Evolutionary conservation across 805 yeast species (phyloP), one percentile per base, ranked within the genome.

Genomic region (Pichia occidentalis): DNA sequence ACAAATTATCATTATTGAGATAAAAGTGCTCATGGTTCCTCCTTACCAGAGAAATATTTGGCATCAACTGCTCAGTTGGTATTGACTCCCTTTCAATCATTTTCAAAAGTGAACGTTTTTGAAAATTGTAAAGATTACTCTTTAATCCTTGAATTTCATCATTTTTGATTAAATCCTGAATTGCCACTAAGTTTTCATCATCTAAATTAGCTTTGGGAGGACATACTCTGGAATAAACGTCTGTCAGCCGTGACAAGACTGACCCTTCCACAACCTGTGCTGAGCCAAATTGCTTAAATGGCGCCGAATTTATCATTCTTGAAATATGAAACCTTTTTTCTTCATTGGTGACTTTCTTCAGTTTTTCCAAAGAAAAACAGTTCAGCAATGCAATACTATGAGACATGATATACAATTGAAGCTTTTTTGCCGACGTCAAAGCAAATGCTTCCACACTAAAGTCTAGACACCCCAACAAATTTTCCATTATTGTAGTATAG

Each of bases 11-110:
- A 0, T 64, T 37, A 49, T 77, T 69, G 37, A 67, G 63, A 67
- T 48, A 63, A 59, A 4, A 22, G 9, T 11, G 35, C 2, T 9
- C 23, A 2, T 20, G 11, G 11, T 32, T 22, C 3, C 23, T 31
- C 10, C 34, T 19, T 0, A 46, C 26, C 4, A 22, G 24, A 0
- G 51, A 32, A 2, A 47, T 24, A 29, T 56, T 51, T 3, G 64
- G 63, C 34, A 51, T 37, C 1, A 52, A 34, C 12, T 46, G 40
- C 3, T 31, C 16, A n/a, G 41, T 38, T 7, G 66, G 58, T 2
- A 43, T 28, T 0, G 67, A 45, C 49, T 80, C 87, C 46, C 64
- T 68, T 36, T 67, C 70, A 21, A 68, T 54, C 86, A 80, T 80
- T 46, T 70, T 73, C 2, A 71, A 65, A 6, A 80, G 64, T 0